Percentiles rank a stretch among this genome's conserved stretches.
Conservation (phyloP, 78 protist genomes). For the Monosiga brevicollis region DNA sequence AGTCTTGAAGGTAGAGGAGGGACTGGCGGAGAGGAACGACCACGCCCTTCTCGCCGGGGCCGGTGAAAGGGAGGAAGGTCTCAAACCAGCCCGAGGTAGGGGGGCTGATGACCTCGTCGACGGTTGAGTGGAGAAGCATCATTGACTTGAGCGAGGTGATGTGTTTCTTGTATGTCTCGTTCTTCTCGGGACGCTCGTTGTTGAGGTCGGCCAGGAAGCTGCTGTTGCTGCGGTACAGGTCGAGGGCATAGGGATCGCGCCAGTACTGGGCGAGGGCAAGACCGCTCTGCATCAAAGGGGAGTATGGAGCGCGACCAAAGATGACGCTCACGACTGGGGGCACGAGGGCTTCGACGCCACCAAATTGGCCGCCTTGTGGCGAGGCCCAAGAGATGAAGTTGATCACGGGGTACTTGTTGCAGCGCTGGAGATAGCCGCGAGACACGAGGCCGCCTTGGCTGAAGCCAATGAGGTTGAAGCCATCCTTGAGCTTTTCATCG, state of each 20-base stretch:
- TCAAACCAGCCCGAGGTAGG: slow-evolving; percentile 19
- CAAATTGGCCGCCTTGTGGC: slow-evolving; percentile 43
- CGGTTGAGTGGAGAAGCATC: slow-evolving; percentile 24
- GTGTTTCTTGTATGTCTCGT: slow-evolving; percentile 44
- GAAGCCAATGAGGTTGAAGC: slow-evolving; percentile 62
- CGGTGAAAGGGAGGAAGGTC: neutral
- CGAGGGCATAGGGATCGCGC: neutral
- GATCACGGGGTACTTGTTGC: slow-evolving; percentile 45
- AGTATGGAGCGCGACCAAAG: slow-evolving; percentile 9
- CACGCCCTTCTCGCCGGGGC: neutral
- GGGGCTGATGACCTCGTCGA: slow-evolving; percentile 42
- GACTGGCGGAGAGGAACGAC: neutral
- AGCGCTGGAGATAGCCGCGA: slow-evolving; percentile 45
- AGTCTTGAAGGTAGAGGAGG: neutral
- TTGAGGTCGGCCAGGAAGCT: slow-evolving; percentile 54
- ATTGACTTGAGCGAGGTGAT: slow-evolving; percentile 28
- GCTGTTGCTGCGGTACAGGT: slow-evolving; percentile 20
- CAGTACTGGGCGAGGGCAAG: slow-evolving; percentile 33
- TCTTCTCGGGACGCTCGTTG: slow-evolving; percentile 41
- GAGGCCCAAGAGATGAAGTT: slow-evolving; percentile 48
- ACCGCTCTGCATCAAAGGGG: slow-evolving; percentile 20
- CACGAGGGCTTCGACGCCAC: neutral
- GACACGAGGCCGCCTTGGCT: slow-evolving; percentile 44
- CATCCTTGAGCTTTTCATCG: slow-evolving; percentile 21
- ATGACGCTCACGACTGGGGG: neutral